Conservation (phyloP, 2,329 filamentous ascomycete genomes). For the Ceratocystis albifundus region DNA sequence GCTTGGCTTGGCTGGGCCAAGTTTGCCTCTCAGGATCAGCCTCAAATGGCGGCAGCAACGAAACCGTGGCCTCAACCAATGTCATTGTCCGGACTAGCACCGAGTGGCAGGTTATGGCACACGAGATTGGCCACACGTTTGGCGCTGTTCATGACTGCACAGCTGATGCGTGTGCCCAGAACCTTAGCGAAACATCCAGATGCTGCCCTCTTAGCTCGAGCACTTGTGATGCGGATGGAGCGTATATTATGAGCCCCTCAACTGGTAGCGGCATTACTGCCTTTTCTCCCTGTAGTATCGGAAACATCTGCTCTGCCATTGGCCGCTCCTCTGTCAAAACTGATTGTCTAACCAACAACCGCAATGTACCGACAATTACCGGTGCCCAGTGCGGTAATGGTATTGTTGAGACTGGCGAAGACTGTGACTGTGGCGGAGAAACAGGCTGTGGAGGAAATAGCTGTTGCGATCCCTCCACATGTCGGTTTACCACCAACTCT, state of each 20-base stretch:
- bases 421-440: conserved; percentile 86
- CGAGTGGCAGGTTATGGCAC: conserved; percentile 93
- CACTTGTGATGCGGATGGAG: conserved; percentile 62
- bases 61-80: conserved; percentile 75
- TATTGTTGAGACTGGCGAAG: conserved; percentile 86
- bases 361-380: conserved; percentile 66
- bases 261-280: conserved; percentile 58
- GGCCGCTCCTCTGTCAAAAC: conserved; percentile 64
- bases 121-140: conserved; percentile 89
- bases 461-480: conserved; percentile 79
- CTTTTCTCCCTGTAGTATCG: conserved; percentile 82
- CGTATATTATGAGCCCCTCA: conserved; percentile 93
- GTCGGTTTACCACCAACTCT: conserved; percentile 64
- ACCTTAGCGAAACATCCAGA: conserved; percentile 40
- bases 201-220: conserved; percentile 67
- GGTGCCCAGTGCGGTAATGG: conserved; percentile 89
- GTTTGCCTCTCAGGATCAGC: conserved; percentile 56
- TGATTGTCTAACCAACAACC: conserved; percentile 73
- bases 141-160: conserved; percentile 93
- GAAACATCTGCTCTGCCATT: conserved; percentile 86
- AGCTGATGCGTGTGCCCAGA: conserved; percentile 50
- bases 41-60: conserved; percentile 42
- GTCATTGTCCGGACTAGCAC: conserved; percentile 72
- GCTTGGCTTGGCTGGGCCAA: conserved; percentile 85
- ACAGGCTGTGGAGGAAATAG: conserved; percentile 58